Conservation (phyloP, 306 rosid species). For the Crotalaria pallida region DNA sequence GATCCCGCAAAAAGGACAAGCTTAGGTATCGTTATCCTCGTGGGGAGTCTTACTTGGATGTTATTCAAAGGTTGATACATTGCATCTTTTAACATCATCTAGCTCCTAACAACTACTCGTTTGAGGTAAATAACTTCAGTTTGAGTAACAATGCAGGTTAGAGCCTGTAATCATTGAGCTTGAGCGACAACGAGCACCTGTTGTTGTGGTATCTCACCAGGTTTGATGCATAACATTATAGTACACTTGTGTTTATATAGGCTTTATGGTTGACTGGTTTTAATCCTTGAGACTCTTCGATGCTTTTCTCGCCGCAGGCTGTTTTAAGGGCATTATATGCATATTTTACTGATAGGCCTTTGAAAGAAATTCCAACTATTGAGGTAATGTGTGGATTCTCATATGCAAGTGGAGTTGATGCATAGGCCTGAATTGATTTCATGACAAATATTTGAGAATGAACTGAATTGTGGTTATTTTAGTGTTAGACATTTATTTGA, state of each 20-base stretch:
- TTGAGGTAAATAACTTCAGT: not conserved
- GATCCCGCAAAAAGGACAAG: conserved; percentile 88
- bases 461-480: not conserved
- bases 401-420: conserved; percentile 16
- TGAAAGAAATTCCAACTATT: conserved; percentile 88
- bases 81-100: conserved; percentile 8
- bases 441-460: not conserved
- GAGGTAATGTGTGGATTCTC: conserved; percentile 52
- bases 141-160: conserved; percentile 51
- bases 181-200: conserved; percentile 94
- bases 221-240: conserved; percentile 29
- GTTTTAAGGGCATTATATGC: conserved; percentile 94
- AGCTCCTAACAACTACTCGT: conserved; percentile 2
- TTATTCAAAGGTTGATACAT: conserved; percentile 76
- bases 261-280: not conserved
- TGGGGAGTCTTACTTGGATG: conserved; percentile 98
- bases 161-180: conserved; percentile 99
- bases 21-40: conserved; percentile 95
- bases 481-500: not conserved
- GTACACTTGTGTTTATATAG: not conserved
- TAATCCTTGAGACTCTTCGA: conserved; percentile 5
- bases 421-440: not conserved
- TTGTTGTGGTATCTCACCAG: conserved; percentile 95
- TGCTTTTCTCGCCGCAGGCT: conserved; percentile 52
- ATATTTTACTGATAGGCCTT: conserved; percentile 90